phyloP scores from a whole-genome alignment of 1,284 basidiomycete genomes.

The Pascua sp. region DNA sequence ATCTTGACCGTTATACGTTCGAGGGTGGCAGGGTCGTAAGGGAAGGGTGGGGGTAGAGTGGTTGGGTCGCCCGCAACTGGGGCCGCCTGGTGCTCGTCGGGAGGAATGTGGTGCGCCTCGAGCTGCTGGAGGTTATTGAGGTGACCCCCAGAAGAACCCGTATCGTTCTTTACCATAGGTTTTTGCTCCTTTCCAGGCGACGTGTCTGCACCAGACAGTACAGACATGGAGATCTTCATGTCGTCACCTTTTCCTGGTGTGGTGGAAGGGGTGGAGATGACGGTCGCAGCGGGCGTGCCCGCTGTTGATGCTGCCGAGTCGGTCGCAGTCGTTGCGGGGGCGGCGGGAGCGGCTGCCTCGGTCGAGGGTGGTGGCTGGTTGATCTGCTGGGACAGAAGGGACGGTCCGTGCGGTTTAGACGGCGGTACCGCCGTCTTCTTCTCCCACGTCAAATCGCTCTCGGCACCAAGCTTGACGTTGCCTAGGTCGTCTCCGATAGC shows the following conservation, averaged over 20 bases:
- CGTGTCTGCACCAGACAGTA: conserved; percentile 23
- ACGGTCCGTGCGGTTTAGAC: conserved; percentile 59
- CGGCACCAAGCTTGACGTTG: conserved; percentile 62
- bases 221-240: conserved; percentile 48
- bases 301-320: conserved; percentile 26
- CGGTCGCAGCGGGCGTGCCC: conserved; percentile 39
- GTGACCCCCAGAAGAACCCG: conserved; percentile 15
- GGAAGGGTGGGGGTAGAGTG: conserved; percentile 55
- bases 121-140: conserved; percentile 39
- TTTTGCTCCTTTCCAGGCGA: not conserved
- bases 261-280: conserved; percentile 43
- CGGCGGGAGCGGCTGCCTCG: conserved; percentile 9
- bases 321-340: conserved; percentile 21
- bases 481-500: conserved; percentile 56
- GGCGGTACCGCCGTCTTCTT: conserved; percentile 50
- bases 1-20: conserved; percentile 98
- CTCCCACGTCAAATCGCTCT: conserved; percentile 55
- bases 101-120: conserved; percentile 33
- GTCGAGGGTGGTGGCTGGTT: conserved; percentile 49
- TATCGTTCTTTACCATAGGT: not conserved
- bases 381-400: conserved; percentile 73
- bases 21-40: conserved; percentile 57
- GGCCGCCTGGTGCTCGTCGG: conserved; percentile 33
- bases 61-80: conserved; percentile 56
- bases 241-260: conserved; percentile 47